phyloP scores from a whole-genome alignment of 2,329 filamentous ascomycete genomes.

The Penicillium corylophilum region DNA sequence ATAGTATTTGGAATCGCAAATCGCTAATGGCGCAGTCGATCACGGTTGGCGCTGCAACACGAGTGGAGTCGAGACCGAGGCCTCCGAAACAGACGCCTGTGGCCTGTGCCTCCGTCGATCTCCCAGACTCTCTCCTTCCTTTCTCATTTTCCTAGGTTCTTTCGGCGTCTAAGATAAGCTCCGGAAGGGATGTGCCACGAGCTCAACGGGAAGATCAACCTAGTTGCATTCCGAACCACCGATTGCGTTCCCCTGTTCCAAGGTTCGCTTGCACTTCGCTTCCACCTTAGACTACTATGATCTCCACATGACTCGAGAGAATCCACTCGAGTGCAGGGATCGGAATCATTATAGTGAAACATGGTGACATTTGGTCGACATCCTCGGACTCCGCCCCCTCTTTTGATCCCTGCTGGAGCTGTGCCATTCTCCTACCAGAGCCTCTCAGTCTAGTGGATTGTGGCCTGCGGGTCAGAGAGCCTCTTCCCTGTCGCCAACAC shows the following conservation, averaged over 20 bases:
- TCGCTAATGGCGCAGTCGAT: background rate
- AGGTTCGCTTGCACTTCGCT: background rate
- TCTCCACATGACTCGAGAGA: slow-evolving; percentile 8
- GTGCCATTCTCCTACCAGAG: slow-evolving; percentile 4
- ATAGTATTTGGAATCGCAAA: background rate
- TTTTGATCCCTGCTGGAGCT: slow-evolving; percentile 22
- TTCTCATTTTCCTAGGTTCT: no score
- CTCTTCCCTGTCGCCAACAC: background rate
- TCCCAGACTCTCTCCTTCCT: background rate
- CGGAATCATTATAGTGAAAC: slow-evolving; percentile 20
- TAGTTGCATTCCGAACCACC: slow-evolving; percentile 5
- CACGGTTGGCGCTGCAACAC: background rate
- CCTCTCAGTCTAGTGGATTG: background rate
- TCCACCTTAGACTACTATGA: background rate
- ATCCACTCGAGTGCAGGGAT: slow-evolving; percentile 25
- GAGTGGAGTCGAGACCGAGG: background rate
- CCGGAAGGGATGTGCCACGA: slow-evolving; percentile 19
- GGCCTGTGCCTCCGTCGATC: slow-evolving; percentile 1
- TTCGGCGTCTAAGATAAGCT: slow-evolving; percentile 25
- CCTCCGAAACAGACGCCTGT: slow-evolving; percentile 2
- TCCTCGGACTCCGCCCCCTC: slow-evolving; percentile 14
- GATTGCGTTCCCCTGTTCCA: background rate
- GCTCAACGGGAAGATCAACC: slow-evolving; percentile 26
- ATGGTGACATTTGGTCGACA: slow-evolving; percentile 8
- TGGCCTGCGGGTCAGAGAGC: background rate